A percentile compares a stretch with the other conserved stretches of the same genome.
These are phyloP conservation scores for Corylus avellana DNA, from an alignment of 306 rosid species.

Conservation along the genomic window DNA sequence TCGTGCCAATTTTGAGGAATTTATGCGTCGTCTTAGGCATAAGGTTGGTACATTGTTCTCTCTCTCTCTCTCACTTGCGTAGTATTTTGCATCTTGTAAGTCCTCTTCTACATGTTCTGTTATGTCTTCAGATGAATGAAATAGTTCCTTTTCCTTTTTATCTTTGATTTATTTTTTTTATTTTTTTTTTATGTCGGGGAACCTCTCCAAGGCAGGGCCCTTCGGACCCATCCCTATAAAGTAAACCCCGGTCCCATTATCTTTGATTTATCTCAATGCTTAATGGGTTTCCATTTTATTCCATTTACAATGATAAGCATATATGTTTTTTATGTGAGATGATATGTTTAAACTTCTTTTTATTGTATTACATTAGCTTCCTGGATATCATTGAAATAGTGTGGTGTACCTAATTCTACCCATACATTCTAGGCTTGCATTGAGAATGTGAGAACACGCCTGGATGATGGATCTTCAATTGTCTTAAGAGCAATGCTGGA, in stretches of 20 bases:
- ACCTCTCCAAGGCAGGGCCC: no score
- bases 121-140: background rate
- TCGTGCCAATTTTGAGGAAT: conserved; percentile 95
- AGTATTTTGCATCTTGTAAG: background rate
- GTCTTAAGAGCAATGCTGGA: conserved; percentile 68
- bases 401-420: conserved; percentile 24
- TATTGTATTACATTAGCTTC: conserved; percentile 14
- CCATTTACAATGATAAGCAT: background rate
- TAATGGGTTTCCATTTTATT: conserved; percentile 23
- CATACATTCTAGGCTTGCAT: conserved; percentile 56
- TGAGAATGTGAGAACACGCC: conserved; percentile 68
- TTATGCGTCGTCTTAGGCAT: conserved; percentile 64
- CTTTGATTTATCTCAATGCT: conserved; percentile 10
- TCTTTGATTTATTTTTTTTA: background rate
- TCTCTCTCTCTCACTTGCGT: background rate
- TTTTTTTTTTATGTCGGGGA: no score
- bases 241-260: background rate
- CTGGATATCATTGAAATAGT: conserved; percentile 21
- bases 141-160: background rate
- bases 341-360: conserved; percentile 4
- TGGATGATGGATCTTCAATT: conserved; percentile 74
- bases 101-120: background rate
- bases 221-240: no score
- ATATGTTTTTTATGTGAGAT: conserved; percentile 8
- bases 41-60: conserved; percentile 50